Base-by-base conservation (phyloP, 1,284 basidiomycete genomes). In the Hemileia vastatrix region DNA sequence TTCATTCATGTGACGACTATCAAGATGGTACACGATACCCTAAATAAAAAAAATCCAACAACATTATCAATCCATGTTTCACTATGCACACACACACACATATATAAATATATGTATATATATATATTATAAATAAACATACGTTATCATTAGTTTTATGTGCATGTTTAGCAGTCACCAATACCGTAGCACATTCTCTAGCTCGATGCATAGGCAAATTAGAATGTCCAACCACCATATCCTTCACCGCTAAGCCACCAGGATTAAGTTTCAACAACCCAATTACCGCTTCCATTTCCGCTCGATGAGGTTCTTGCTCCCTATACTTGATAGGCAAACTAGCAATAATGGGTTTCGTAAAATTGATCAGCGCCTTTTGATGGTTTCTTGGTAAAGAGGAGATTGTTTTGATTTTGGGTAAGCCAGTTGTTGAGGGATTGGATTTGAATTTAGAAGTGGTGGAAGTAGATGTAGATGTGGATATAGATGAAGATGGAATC, bases 241-340 rank as follows among this genome's bases (percentile, higher is more conserved):
- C 23, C 54, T 61, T 54, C 31, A 61, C 24, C 15, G 43, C 24
- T 1, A 61, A 24, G 4, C 58, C 58, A 23, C 47, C 47, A n/a
- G 40, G 58, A 44, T 61, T 32, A 8, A 54, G 32, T 32, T 45
- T 53, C 11, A 61, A 44, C 19, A 47, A n/a, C n/a, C 13, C 24
- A 43, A 61, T 53, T 4, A 61, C 58, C 3, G 40, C 31, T 31
- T 61, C 58, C 58, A 61, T 61, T 27, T 61, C 58, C 2, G 27
- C 21, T 54, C 51, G 21, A 45, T 52, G 49, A 13, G 58, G 50
- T 36, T 54, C 43, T 27, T 61, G 19, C 48, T 61, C 58, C 15
- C 51, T 54, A 31, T 24, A 61, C 18, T 54, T 61, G 19, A 61
- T n/a, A 0, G 58, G 58, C 8, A 61, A 48, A 13, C 23, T 43